Evolutionary conservation across 306 rosid genomes (phyloP), one percentile per base, ranked within the genome.

Genomic region (Dalbergia oliveri): DNA sequence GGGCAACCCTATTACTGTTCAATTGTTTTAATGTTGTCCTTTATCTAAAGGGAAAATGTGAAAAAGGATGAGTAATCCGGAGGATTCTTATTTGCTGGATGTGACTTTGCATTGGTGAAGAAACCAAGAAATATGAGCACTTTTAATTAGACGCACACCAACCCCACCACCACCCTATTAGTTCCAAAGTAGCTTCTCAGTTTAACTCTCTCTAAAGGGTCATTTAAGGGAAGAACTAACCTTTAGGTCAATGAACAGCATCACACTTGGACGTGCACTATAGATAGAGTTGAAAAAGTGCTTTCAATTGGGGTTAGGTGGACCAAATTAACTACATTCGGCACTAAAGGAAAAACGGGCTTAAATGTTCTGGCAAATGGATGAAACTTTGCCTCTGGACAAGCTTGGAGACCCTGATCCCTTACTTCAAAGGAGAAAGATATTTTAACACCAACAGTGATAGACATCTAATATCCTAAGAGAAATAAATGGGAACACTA

Each of bases 71-170:
- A 59, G 81, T 69, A 85, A 79, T 26, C 56, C 69, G 60, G 79
- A 50, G 84, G 78, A 73, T 76, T 79, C 74, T 76, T 67, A 63
- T 60, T 12, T 12, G 58, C 76, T 19, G 39, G 91, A 89, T 87
- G 92, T 86, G 92, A 91, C 94, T 68, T 71, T 69, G 72, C 94
- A 81, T 31, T 19, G 86, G 82, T 79, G 81, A 78, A 64, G 76
- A 81, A 54, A 56, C 91, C 90, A 66, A 89, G 74, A 84, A 75
- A 87, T 47, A 66, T 23, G 69, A 45, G 5, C 71, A 47, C 79
- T 69, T 68, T 33, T 37, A 37, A 69, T 37, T 57, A 59, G 85
- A 81, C 69, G 73, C 69, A 85, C 81, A 80, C 26, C 85, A 79
- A 88, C 87, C 15, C 74, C 84, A 87, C 85, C 88, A 73, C 77